Base-by-base conservation (phyloP, 2,329 filamentous ascomycete species). In the Xylaria sp. region DNA sequence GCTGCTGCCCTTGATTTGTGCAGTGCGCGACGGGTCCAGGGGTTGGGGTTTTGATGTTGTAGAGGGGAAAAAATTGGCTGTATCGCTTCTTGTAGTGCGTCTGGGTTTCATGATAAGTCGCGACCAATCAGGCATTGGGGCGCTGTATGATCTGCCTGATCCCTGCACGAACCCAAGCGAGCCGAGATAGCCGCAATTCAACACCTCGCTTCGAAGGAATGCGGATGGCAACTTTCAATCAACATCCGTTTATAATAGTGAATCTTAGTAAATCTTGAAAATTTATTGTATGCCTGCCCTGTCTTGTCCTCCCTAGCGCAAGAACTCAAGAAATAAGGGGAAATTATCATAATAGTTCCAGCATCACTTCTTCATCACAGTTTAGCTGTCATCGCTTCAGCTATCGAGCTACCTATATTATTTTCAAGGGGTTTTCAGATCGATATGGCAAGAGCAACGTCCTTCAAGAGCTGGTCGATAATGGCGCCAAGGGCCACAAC, bases 381-480 rank as follows among this genome's bases (percentile, higher is more conserved):
- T 37, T 42, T 33, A 19, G 37, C 8, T 15, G 6, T n/a, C 23
- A n/a, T 7, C 4, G 4, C 35, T 25, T 14, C 56, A 28, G 33
- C 50, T 12, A n/a, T n/a, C n/a, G n/a, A 45, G 4, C 37, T 12
- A 14, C 60, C 40, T 55, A 67, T 17, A 59, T 59, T 40, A 67
- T 58, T 53, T 66, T 61, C 47, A 2, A 6, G 23, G 4, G 33
- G 25, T 9, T 51, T 17, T 38, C 3, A 51, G 49, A 42, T 62
- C 69, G 4, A 70, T 63, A 72, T 68, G 2, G 66, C 69, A n/a
- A 72, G 61, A 8, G 69, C 70, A 33, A 72, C 69, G 11, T 68
- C 67, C 57, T 61, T 65, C 33, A 72, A 68, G 21, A 72, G 68
- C 56, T 72, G 67, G 52, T 71, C 65, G 31, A 58, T 68, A 42